Base-by-base conservation (phyloP, 2,329 filamentous ascomycete species). In the Cladobotryum mycophilum region DNA sequence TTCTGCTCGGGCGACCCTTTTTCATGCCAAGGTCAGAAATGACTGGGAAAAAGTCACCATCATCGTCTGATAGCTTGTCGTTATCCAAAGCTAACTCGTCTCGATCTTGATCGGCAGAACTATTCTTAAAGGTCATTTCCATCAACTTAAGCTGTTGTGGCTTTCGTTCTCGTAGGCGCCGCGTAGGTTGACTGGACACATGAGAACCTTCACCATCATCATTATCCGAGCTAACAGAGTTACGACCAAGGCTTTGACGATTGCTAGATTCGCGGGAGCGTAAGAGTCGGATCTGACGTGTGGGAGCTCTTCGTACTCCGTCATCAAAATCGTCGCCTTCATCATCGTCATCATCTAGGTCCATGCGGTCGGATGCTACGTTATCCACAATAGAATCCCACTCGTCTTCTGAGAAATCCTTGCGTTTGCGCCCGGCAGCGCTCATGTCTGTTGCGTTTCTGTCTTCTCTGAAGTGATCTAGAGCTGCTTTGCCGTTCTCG, bases 1-100 rank as follows among this genome's bases (percentile, higher is more conserved):
- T 55, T 40, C 58, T 58, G 15, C 37, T 52, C 5, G 53, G 53
- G 5, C 61, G 61, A 7, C 57, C 47, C 15, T 56, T 60, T n/a
- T 61, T 62, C 3, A 51, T 47, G 3, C 52, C 50, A 13, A 73
- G 49, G 43, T 74, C 70, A 3, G 71, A 74, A 6, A 66, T 58
- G 22, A 74, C 61, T 2, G 70, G 59, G 35, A 58, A 48, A 34
- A 70, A 69, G 34, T 67, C 63, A 9, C 59, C 68, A 3, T 65
- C 62, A 9, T 62, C 63, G 11, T 66, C 66, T 4, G 61, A 67
- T 11, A 47, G 55, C 4, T 50, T 49, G 7, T 50, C 59, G n/a
- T 53, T 50, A 2, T 68, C 65, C 34, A 61, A 53, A 5, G 64
- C 58, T 13, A 70, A 51, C 52, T 70, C 68, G 41, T 70, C 67